Conservation (phyloP, 2,329 filamentous ascomycete genomes). For the Trichoderma sp. region DNA sequence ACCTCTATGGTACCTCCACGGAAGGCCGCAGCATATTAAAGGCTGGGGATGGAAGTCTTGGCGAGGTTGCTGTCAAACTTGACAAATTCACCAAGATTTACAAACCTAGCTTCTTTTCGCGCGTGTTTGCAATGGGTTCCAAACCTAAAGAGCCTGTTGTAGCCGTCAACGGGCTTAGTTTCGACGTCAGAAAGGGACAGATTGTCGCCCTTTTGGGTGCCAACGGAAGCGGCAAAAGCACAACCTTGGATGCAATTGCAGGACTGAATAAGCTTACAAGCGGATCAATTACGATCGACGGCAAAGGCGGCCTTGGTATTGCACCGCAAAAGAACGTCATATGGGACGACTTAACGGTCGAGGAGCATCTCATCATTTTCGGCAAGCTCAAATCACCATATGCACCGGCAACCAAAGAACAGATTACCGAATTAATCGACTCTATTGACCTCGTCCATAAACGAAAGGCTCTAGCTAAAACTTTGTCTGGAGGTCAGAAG, state of each 20-base stretch:
- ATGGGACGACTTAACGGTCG: constrained; percentile 84
- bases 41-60: constrained; percentile 28
- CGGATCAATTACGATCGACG: constrained; percentile 75
- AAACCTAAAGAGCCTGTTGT: constrained; percentile 60
- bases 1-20: constrained; percentile 71
- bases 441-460: constrained; percentile 76
- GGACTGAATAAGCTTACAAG: constrained; percentile 75
- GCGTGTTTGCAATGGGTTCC: constrained; percentile 46
- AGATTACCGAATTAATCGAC: constrained; percentile 62
- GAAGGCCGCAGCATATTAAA: constrained; percentile 53
- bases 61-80: constrained; percentile 63
- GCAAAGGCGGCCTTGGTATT: constrained; percentile 76
- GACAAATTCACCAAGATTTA: constrained; percentile 77
- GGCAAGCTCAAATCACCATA: constrained; percentile 72
- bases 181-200: constrained; percentile 72
- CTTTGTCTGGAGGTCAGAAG: constrained; percentile 87
- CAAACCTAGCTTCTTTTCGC: constrained; percentile 60
- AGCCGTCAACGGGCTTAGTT: constrained; percentile 73
- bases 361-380: constrained; percentile 82
- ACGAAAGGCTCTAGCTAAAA: constrained; percentile 67
- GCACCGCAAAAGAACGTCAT: constrained; percentile 93
- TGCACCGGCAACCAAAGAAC: constrained; percentile 53
- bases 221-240: constrained; percentile 88
- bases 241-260: constrained; percentile 83
- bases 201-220: constrained; percentile 85